Base-by-base conservation (phyloP, 805 yeast genomes). In the Brettanomyces naardenensis region DNA sequence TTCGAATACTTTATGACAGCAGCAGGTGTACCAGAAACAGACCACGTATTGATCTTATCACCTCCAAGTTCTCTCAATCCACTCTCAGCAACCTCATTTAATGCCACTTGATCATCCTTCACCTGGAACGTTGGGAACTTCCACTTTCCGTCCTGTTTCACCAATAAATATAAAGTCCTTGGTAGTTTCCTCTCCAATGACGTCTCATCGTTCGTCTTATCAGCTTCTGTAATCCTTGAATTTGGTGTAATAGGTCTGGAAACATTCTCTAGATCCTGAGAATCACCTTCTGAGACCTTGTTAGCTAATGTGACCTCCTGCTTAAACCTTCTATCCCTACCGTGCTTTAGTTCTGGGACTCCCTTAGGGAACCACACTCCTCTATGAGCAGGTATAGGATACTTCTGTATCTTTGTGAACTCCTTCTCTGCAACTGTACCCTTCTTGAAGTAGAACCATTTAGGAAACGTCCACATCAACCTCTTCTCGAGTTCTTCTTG, bases 381-480 rank as follows among this genome's bases (percentile, higher is more conserved):
- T 17, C 85, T 82, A 44, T 79, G 80, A 44, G 77, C 75, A 28
- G 77, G 70, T 4, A 78, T 74, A 6, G 95, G 95, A 39, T 80
- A 79, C 42, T 69, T 73, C 56, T 90, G 95, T 22, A 80, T 79
- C 49, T 77, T 75, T 37, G 79, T 63, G 61, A 77, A 90, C 49
- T 75, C 75, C 56, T 87, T 84, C 57, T 87, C 95, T 3, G 95
- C 76, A 44, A 92, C 67, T 1, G 97, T 81, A 44, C 97, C 97
- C 31, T 51, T 75, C 54, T 82, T 85, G 66, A 80, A 92, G 64
- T 89, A 92, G 56, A 78, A 89, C 74, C 87, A 87, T 49, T 81
- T 78, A 4, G 98, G 97, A 61, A 92, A 92, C 0, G 97, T 88
- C 95, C 96, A 88, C 95, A 89, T 88, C 48, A 92, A 69, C 51